These are phyloP conservation scores for Lojkania enalia DNA, from an alignment of 2,329 filamentous ascomycete species.

Conservation along the genomic window DNA sequence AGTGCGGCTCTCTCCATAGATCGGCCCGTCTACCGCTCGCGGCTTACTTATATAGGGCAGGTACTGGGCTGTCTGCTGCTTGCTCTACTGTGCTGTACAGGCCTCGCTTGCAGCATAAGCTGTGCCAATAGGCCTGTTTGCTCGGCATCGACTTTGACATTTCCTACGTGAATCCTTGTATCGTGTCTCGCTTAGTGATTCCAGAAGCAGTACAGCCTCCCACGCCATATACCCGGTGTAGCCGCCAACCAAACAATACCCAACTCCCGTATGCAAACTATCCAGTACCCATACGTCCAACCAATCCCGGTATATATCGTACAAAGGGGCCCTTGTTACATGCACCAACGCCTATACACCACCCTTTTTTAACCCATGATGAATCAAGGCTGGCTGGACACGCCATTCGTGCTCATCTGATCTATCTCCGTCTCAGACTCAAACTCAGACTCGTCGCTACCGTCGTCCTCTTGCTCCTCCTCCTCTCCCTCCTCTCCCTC, in stretches of 20 bases:
- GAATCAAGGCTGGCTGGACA: conserved; percentile 16
- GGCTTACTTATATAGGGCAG: too few species aligned
- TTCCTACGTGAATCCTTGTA: too few species aligned
- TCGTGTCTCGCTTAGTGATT: conserved; percentile 17
- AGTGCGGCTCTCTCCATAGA: too few species aligned
- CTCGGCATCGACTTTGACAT: too few species aligned
- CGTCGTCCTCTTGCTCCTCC: conserved; percentile 43
- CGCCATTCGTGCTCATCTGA: conserved; percentile 20
- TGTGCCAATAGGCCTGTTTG: too few species aligned
- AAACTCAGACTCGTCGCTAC: conserved; percentile 39
- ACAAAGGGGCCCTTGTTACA: conserved; percentile 23
- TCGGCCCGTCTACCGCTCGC: too few species aligned
- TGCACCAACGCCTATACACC: conserved; percentile 20
- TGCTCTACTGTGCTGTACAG: too few species aligned
- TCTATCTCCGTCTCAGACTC: too few species aligned
- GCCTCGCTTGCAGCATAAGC: too few species aligned
- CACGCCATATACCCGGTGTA: neutral
- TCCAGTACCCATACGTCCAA: too few species aligned
- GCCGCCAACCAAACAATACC: conserved; percentile 22
- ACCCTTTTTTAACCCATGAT: conserved; percentile 5
- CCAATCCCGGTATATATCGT: too few species aligned
- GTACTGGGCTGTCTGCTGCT: too few species aligned
- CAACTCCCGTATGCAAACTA: conserved; percentile 28
- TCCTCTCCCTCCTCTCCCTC: conserved; percentile 65
- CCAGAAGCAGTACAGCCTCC: conserved; percentile 8